Percentiles rank a stretch among this genome's conserved stretches.
These are phyloP conservation scores for Acacia melanoxylon DNA, from an alignment of 306 rosid genomes.

Conservation along the genomic window DNA sequence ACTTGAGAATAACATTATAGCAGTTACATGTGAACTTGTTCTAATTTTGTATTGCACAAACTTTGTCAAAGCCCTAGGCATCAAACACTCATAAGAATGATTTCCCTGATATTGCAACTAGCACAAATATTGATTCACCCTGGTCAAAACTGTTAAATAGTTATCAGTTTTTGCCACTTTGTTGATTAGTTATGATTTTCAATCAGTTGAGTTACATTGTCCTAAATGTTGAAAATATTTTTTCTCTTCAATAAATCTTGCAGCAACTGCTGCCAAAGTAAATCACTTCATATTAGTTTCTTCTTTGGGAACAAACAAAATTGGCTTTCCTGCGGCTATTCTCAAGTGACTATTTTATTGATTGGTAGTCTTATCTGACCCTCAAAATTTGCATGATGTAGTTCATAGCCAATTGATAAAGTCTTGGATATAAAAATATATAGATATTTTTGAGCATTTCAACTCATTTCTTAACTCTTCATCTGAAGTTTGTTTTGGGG, in stretches of 20 bases:
- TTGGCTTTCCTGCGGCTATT: constrained; percentile 96
- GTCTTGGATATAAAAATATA: neutral
- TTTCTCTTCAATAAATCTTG: neutral
- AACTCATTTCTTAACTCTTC: constrained; percentile 30
- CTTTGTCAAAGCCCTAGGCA: neutral
- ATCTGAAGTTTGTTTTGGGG: constrained; percentile 92
- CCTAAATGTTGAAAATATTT: neutral
- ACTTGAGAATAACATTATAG: neutral
- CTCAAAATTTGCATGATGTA: constrained; percentile 23
- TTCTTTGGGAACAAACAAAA: constrained; percentile 90
- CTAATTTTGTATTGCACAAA: neutral
- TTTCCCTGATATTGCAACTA: neutral
- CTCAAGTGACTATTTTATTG: constrained; percentile 69
- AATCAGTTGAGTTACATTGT: neutral
- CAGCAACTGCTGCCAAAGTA: constrained; percentile 78
- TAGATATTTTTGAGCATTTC: constrained; percentile 19
- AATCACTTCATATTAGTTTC: constrained; percentile 86
- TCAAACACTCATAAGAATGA: neutral
- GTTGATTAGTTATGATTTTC: neutral
- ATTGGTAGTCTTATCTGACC: neutral
- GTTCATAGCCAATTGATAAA: neutral
- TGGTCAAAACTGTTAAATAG: neutral
- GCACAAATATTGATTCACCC: neutral
- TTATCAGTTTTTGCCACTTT: neutral
- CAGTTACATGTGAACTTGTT: neutral